These are phyloP conservation scores for Hanseniaspora lindneri DNA, from an alignment of 805 yeast species.

Conservation along the genomic window DNA sequence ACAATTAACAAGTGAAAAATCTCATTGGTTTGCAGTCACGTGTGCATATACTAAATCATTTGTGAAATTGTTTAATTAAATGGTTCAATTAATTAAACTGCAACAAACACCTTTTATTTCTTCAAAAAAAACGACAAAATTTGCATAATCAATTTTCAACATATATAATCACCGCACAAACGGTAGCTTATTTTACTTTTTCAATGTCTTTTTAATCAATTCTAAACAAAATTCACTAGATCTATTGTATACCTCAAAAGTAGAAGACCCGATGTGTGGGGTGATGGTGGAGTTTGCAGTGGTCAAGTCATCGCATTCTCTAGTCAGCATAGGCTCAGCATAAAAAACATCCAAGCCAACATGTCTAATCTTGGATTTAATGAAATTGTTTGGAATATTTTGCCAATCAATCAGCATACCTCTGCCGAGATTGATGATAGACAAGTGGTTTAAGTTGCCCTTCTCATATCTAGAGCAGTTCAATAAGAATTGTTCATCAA, in stretches of 20 bases:
- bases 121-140: too few relatives aligned
- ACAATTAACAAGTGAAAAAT: neutral
- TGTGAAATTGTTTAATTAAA: neutral
- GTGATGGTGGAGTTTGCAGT: constrained; percentile 34
- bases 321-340: constrained; percentile 35
- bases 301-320: constrained; percentile 5
- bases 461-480: constrained; percentile 24
- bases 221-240: constrained; percentile 36
- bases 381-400: constrained; percentile 35
- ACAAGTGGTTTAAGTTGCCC: constrained; percentile 29
- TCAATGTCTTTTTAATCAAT: neutral
- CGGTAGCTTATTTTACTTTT: neutral
- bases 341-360: constrained; percentile 53
- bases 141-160: too few relatives aligned
- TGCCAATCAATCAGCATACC: constrained; percentile 44
- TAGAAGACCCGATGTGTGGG: constrained; percentile 55
- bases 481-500: constrained; percentile 34
- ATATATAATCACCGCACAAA: too few relatives aligned
- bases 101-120: too few relatives aligned
- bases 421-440: constrained; percentile 49
- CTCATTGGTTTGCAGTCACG: constrained; percentile 21
- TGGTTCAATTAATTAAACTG: too few relatives aligned
- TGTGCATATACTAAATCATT: constrained; percentile 15
- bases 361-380: constrained; percentile 34
- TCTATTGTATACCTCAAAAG: constrained; percentile 35